Conservation (phyloP, 306 rosid genomes). For the Acacia confusa region DNA sequence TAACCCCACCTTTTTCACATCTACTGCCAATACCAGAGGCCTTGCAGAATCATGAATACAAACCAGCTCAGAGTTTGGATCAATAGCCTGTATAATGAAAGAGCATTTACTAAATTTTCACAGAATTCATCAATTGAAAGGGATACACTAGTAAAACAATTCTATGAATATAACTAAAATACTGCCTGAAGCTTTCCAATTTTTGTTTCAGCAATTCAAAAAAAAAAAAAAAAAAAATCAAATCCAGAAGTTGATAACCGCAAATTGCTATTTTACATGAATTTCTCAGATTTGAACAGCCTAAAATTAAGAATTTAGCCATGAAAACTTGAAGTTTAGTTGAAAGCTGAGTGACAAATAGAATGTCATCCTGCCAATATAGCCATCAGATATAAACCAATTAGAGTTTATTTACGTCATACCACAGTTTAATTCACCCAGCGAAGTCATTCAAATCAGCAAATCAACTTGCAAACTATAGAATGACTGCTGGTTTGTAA, state of each 20-base stretch:
- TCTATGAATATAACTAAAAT: background rate
- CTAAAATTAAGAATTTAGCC: background rate
- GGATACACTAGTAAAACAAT: background rate
- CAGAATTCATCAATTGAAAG: slow-evolving; percentile 3
- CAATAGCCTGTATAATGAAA: slow-evolving; percentile 64
- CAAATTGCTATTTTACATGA: slow-evolving; percentile 7
- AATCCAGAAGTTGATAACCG: background rate
- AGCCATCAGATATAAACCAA: background rate
- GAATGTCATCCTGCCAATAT: background rate
- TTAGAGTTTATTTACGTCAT: background rate
- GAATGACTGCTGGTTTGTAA: background rate
- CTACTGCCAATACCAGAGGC: slow-evolving; percentile 64
- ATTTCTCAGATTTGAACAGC: slow-evolving; percentile 12
- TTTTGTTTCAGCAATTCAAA: slow-evolving; percentile 20
- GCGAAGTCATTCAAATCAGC: background rate
- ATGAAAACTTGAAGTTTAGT: background rate
- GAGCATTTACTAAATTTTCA: slow-evolving; percentile 22
- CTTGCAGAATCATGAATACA: slow-evolving; percentile 98
- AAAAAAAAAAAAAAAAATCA: background rate
- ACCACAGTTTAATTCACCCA: slow-evolving; percentile 2
- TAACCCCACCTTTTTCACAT: slow-evolving; percentile 65
- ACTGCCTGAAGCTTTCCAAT: background rate
- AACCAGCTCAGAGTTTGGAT: slow-evolving; percentile 76
- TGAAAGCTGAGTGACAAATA: background rate
- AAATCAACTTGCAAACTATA: background rate